Base-by-base conservation (phyloP, 75 land plant genomes). In the Cupressus sempervirens region DNA sequence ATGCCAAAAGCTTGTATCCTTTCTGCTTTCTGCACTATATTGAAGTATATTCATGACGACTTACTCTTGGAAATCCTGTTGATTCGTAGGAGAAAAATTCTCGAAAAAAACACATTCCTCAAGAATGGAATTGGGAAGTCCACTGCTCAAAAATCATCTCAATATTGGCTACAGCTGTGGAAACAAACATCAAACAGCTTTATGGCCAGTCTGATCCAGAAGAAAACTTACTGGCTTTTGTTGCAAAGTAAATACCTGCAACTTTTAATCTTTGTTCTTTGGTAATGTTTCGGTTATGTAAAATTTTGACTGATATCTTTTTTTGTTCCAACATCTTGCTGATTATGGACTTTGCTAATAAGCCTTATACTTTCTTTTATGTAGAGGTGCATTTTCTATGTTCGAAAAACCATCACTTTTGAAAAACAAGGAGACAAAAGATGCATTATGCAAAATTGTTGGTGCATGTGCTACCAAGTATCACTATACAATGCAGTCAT, bases 41-140 rank as follows among this genome's bases (percentile, higher is more conserved):
- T 72, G 14, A 32, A 32, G 12, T 72, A 32, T 72, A 23, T 3
- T 13, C 14, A 30, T 11, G 32, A 7, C 74, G 32, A 7, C n/a
- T 68, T 32, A 72, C 35, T 30, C 7, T 11, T 32, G 74, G 13
- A 72, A 72, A 30, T 72, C 8, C 30, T 79, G 29, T 18, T 43
- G 7, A 43, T 54, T 81, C 38, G 2, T 85, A 88, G 41, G 88
- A 76, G 10, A 87, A 86, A 54, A 89, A 85, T 81, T 52, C 82
- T 35, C 81, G 97, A 46, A 96, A 93, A 93, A 97, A 93, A 81
- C 89, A 90, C 54, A 46, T 86, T 26, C 83, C 90, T 50, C 87
- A 86, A 29, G 75, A 93, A 56, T 96, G 96, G 97, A 92, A 92
- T 80, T 98, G 99, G 99, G 99, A 96, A 68, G 41, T 80, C 4